These are phyloP conservation scores for Emericellopsis atlantica DNA, from an alignment of 2,329 filamentous ascomycete genomes.

Conservation along the genomic window DNA sequence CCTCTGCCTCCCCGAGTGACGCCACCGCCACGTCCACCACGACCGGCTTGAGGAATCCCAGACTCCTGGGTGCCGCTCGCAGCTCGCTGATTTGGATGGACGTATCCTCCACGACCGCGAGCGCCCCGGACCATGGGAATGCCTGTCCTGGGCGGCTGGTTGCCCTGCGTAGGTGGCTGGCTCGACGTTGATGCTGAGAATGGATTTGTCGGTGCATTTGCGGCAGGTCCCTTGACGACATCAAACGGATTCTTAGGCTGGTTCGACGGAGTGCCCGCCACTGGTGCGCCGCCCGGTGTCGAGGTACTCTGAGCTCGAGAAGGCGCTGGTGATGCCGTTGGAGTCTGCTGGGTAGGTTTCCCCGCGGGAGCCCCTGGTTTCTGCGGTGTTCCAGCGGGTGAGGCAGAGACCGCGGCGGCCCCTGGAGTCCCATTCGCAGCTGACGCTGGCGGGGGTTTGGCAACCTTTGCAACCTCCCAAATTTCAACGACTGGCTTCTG, in stretches of 20 bases:
- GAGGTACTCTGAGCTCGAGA: background rate
- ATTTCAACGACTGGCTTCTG: slow-evolving; percentile 75
- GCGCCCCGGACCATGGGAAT: slow-evolving; percentile 29
- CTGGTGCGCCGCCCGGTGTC: slow-evolving; percentile 1
- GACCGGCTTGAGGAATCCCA: slow-evolving; percentile 14
- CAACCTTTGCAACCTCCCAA: slow-evolving; percentile 63
- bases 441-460: slow-evolving; percentile 9
- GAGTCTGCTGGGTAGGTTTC: background rate
- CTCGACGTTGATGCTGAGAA: slow-evolving; percentile 8
- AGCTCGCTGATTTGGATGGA: slow-evolving; percentile 22
- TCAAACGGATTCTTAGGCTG: slow-evolving; percentile 18
- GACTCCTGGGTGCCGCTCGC: slow-evolving; percentile 21
- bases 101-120: slow-evolving; percentile 20
- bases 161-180: slow-evolving; percentile 7
- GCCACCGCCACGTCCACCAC: slow-evolving; percentile 27
- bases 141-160: slow-evolving; percentile 15
- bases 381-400: slow-evolving; percentile 8
- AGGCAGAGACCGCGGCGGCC: slow-evolving; percentile 1
- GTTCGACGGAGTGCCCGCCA: slow-evolving; percentile 3
- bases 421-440: background rate
- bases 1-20: slow-evolving; percentile 23
- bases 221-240: slow-evolving; percentile 7
- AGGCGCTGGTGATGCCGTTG: slow-evolving; percentile 5
- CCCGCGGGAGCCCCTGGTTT: background rate
- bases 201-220: slow-evolving; percentile 11